Evolutionary conservation across 2,329 filamentous ascomycete genomes (phyloP).

Genomic region (Aspergillus felis): DNA sequence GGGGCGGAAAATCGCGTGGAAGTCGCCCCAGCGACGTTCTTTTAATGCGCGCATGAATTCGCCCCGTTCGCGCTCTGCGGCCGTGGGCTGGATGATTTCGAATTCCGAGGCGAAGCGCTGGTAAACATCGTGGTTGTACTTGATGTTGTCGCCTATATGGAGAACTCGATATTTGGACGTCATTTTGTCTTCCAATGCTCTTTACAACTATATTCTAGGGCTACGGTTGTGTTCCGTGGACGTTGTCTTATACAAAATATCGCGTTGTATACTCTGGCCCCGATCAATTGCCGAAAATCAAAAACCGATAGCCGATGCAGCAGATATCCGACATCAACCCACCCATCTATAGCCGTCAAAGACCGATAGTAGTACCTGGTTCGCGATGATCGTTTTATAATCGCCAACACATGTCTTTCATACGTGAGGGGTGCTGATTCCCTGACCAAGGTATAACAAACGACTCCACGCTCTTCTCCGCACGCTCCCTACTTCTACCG

Average conservation of each 20-base stretch:
- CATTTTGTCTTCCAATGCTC: constrained; percentile 14
- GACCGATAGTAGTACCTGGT: not conserved
- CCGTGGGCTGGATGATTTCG: constrained; percentile 38
- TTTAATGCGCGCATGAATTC: constrained; percentile 42
- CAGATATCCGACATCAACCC: not conserved
- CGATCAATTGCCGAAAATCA: not conserved
- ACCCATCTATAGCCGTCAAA: not conserved
- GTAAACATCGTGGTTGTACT: constrained; percentile 46
- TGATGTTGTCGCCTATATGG: constrained; percentile 46
- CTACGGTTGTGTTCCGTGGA: not conserved
- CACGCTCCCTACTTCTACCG: not conserved
- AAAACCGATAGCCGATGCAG: not conserved
- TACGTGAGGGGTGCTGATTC: not conserved
- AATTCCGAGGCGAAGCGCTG: constrained; percentile 39
- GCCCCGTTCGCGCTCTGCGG: constrained; percentile 28
- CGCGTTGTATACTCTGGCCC: not conserved
- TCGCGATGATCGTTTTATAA: not conserved
- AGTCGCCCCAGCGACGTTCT: constrained; percentile 36
- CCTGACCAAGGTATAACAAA: too few relatives aligned
- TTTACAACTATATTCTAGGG: not conserved
- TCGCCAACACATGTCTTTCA: not conserved
- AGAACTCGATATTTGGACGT: constrained; percentile 36
- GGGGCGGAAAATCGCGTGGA: constrained; percentile 52
- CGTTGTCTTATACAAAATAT: not conserved
- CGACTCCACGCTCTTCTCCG: not conserved